Evolutionary conservation across 2,329 filamentous ascomycete genomes (phyloP).

Genomic region (Aspergillus caelatus): DNA sequence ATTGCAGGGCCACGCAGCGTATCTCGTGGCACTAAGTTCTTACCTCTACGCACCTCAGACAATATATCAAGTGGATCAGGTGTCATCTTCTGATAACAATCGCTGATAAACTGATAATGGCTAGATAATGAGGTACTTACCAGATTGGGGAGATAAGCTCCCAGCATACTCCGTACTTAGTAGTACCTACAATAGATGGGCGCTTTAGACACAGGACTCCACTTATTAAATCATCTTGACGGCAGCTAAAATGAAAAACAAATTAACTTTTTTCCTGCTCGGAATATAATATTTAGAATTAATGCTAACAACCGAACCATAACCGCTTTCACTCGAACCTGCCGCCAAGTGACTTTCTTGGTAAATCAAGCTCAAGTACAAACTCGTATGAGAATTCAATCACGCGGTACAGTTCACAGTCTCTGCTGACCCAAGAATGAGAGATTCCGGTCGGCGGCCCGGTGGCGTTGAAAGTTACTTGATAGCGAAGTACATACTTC

Average conservation of each 20-base stretch:
- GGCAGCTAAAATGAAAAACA: neutral
- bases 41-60: neutral
- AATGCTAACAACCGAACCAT: neutral
- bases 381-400: neutral
- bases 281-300: neutral
- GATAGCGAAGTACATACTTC: neutral
- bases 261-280: neutral
- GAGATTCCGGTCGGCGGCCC: too few relatives aligned
- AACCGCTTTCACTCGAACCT: neutral
- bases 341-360: neutral
- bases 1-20: neutral
- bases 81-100: neutral
- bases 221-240: neutral
- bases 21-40: neutral
- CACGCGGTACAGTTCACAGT: neutral
- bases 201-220: neutral
- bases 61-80: neutral
- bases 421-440: neutral
- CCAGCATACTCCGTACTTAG: neutral
- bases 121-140: neutral
- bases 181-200: neutral
- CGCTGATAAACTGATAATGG: slow-evolving; percentile 1
- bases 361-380: neutral
- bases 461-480: neutral
- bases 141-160: neutral